A percentile compares a stretch with the other conserved stretches of the same genome.
Evolutionary conservation across 805 yeast genomes (phyloP).

Genomic region (Candida yuanshanica): DNA sequence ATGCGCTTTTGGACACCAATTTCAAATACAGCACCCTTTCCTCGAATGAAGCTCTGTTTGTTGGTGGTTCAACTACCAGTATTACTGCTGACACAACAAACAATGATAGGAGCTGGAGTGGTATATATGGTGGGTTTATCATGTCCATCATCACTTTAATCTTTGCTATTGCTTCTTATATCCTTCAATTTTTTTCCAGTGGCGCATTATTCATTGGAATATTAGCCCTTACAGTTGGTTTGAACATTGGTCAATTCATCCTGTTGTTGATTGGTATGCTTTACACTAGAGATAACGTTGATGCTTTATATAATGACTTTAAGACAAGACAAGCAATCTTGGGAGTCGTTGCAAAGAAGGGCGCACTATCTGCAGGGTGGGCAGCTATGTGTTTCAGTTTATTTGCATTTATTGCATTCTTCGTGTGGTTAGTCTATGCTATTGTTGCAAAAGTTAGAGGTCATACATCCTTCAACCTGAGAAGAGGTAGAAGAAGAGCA

Average conservation of each 20-base stretch:
- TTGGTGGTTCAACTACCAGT: neutral
- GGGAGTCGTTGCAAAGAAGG: neutral
- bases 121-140: neutral
- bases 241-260: neutral
- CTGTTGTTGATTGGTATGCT: neutral
- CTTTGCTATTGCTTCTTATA: neutral
- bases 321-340: neutral
- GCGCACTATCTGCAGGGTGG: neutral
- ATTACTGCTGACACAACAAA: neutral
- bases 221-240: neutral
- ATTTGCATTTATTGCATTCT: neutral
- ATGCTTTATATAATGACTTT: neutral
- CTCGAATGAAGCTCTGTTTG: neutral
- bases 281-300: neutral
- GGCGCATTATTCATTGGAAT: neutral
- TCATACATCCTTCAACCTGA: neutral
- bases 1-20: neutral
- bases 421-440: neutral
- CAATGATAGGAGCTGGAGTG: neutral
- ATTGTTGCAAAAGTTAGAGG: neutral
- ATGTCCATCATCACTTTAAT: neutral
- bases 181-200: neutral
- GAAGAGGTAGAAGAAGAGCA: neutral
- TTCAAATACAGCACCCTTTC: neutral
- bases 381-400: neutral